phyloP scores from a whole-genome alignment of 805 yeast genomes.

The Candida sanyiensis region DNA sequence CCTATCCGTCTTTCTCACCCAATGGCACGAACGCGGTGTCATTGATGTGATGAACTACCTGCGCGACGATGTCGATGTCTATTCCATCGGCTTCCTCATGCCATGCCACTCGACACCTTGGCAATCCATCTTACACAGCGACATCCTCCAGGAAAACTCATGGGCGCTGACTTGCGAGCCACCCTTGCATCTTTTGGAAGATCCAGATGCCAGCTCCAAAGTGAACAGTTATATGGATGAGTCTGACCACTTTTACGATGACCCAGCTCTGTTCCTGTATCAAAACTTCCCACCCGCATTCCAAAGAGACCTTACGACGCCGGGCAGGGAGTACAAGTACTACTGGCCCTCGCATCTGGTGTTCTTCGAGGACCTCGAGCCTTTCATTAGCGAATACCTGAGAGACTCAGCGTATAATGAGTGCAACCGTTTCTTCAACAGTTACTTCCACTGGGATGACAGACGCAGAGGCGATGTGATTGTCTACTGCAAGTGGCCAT shows the following conservation, averaged over 20 bases:
- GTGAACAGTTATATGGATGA: constrained; percentile 66
- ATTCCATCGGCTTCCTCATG: constrained; percentile 72
- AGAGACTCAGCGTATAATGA: constrained; percentile 38
- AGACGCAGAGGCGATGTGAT: constrained; percentile 76
- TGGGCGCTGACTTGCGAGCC: constrained; percentile 94
- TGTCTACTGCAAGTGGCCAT: constrained; percentile 45
- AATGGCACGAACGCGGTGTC: constrained; percentile 83
- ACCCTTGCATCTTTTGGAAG: constrained; percentile 44
- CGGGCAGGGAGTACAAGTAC: constrained; percentile 30
- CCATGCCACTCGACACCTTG: constrained; percentile 99
- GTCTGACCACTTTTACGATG: constrained; percentile 74
- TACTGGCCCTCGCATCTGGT: constrained; percentile 73
- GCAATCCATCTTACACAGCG: constrained; percentile 74
- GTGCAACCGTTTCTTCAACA: constrained; percentile 62
- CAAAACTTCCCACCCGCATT: constrained; percentile 42
- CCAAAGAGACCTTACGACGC: constrained; percentile 19
- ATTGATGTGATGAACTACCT: constrained; percentile 57
- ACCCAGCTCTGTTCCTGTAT: constrained; percentile 55
- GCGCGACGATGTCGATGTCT: constrained; percentile 34
- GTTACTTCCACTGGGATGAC: constrained; percentile 79
- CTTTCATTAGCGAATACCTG: constrained; percentile 36
- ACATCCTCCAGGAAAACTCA: constrained; percentile 33
- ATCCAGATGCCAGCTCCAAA: constrained; percentile 27
- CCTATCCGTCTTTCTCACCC: constrained; percentile 48
- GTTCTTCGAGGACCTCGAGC: constrained; percentile 60